phyloP scores from a whole-genome alignment of 495 filamentous ascomycete genomes.

The Pyrenopolyporus hunteri region DNA sequence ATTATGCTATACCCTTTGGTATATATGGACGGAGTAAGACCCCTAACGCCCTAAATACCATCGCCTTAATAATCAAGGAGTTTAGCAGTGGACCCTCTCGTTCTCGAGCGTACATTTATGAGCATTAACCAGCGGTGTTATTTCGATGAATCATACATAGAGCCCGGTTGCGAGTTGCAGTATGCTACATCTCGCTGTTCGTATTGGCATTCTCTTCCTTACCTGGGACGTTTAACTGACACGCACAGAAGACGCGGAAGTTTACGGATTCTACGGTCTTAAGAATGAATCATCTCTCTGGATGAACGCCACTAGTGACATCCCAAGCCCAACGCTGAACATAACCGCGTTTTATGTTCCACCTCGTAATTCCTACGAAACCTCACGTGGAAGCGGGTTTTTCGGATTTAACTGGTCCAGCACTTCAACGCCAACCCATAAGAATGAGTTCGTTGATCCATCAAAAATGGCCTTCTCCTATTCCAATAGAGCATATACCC shows the following conservation, averaged over 20 bases:
- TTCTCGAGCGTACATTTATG: too few species aligned
- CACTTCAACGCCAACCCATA: not conserved
- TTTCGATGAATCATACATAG: not conserved
- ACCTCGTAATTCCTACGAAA: too few species aligned
- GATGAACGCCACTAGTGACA: not conserved
- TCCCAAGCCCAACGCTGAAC: conserved; percentile 15
- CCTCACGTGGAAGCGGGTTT: not conserved
- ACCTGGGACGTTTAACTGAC: not conserved
- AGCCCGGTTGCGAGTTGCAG: not conserved
- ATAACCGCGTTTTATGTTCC: conserved; percentile 26
- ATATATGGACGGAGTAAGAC: not conserved
- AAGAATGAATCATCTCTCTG: conserved; percentile 10
- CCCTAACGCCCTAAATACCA: not conserved
- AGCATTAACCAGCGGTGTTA: too few species aligned
- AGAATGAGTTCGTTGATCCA: not conserved
- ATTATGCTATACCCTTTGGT: conserved; percentile 10
- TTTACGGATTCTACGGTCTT: conserved; percentile 10
- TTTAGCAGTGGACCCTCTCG: too few species aligned
- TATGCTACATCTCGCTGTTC: conserved; percentile 9
- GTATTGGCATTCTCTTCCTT: not conserved
- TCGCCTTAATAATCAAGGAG: not conserved
- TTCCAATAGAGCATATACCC: conserved; percentile 19
- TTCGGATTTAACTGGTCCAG: not conserved
- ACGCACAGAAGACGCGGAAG: not conserved
- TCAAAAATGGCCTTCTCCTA: conserved; percentile 10